These are phyloP conservation scores for Sindora glabra DNA, from an alignment of 306 rosid genomes.

Conservation along the genomic window DNA sequence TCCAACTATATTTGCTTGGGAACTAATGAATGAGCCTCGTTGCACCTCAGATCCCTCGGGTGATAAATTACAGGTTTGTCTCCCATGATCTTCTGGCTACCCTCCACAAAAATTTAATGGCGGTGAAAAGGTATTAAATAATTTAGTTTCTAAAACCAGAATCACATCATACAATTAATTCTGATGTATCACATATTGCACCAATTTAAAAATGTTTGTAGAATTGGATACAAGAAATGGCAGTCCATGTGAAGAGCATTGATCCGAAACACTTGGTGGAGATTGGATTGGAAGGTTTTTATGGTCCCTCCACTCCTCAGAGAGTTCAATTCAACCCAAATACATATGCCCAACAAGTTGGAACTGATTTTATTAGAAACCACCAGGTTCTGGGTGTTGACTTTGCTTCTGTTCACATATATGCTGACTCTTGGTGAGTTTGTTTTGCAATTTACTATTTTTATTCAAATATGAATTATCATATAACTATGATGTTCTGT, in stretches of 20 bases:
- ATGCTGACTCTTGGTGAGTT: conserved; percentile 33
- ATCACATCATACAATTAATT: not conserved
- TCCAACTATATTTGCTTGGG: conserved; percentile 94
- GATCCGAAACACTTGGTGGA: conserved; percentile 39
- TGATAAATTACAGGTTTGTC: conserved; percentile 59
- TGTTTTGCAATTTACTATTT: not conserved
- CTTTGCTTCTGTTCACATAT: conserved; percentile 39
- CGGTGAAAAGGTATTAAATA: not conserved
- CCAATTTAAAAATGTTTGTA: conserved; percentile 7
- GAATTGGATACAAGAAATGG: conserved; percentile 51
- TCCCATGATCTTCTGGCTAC: conserved; percentile 1
- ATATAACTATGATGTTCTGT: too few relatives aligned
- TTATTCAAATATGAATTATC: not conserved
- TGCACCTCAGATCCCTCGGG: conserved; percentile 83
- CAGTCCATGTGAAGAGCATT: conserved; percentile 27
- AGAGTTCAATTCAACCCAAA: conserved; percentile 33
- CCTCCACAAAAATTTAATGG: not conserved
- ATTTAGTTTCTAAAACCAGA: not conserved
- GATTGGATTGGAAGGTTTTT: conserved; percentile 53
- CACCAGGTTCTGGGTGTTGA: conserved; percentile 26
- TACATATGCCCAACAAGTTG: conserved; percentile 8
- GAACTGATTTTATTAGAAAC: conserved; percentile 40
- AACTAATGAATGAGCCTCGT: conserved; percentile 89
- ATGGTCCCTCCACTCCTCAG: conserved; percentile 28
- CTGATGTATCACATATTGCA: not conserved